These are phyloP conservation scores for Phlegmacium glaucopus DNA, from an alignment of 768 basidiomycete species.

Conservation along the genomic window DNA sequence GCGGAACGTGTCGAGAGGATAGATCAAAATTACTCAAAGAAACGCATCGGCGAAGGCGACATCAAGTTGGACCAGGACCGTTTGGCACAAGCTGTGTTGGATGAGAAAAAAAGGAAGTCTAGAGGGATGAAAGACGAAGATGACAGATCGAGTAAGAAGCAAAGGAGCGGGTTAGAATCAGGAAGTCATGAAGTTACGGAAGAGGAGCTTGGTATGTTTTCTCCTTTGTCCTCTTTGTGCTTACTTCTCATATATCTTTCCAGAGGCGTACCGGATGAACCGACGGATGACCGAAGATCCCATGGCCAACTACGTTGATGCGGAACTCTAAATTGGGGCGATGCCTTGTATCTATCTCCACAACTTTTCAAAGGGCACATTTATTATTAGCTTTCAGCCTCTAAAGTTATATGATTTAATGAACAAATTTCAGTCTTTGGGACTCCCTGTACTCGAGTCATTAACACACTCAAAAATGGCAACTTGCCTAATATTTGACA, in stretches of 20 bases:
- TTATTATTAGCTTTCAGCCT: too few species aligned
- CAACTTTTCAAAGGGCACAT: too few species aligned
- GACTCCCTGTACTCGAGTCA: too few species aligned
- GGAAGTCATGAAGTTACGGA: slow-evolving; percentile 82
- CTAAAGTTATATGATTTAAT: too few species aligned
- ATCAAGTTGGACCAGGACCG: slow-evolving; percentile 69
- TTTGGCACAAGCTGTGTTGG: slow-evolving; percentile 65
- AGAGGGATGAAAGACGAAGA: slow-evolving; percentile 51
- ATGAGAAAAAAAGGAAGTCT: slow-evolving; percentile 78
- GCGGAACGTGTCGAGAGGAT: slow-evolving; percentile 31
- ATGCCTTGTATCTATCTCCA: slow-evolving; percentile 9
- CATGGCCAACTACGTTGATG: slow-evolving; percentile 89
- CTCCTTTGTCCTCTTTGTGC: slow-evolving; percentile 1
- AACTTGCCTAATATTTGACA: too few species aligned
- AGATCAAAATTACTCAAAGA: slow-evolving; percentile 76
- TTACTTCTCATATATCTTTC: slow-evolving; percentile 11
- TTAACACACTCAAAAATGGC: too few species aligned
- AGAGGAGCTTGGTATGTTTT: slow-evolving; percentile 71
- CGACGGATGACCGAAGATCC: slow-evolving; percentile 79
- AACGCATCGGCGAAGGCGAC: slow-evolving; percentile 78
- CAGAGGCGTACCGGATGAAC: slow-evolving; percentile 91
- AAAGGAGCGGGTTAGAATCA: slow-evolving; percentile 44
- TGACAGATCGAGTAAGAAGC: slow-evolving; percentile 57
- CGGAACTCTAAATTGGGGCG: slow-evolving; percentile 26
- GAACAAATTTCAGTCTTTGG: too few species aligned